A percentile compares a stretch with the other conserved stretches of the same genome.
These are phyloP conservation scores for Orbilia blumenaviensis DNA, from an alignment of 2,329 filamentous ascomycete species.

Conservation along the genomic window DNA sequence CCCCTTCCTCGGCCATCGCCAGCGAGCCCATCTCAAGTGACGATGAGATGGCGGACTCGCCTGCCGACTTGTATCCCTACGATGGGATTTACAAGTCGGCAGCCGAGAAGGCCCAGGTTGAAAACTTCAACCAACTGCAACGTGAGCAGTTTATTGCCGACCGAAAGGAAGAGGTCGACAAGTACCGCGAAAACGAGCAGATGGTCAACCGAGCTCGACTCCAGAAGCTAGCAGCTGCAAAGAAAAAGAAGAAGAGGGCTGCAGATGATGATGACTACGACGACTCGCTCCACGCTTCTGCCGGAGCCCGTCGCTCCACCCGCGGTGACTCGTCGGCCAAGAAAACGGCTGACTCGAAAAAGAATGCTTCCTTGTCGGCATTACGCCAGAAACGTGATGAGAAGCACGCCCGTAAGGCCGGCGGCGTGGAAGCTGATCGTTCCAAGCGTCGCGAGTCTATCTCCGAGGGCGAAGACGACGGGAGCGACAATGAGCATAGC, in stretches of 20 bases:
- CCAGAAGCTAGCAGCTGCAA: slow-evolving; percentile 69
- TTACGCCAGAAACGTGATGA: slow-evolving; percentile 56
- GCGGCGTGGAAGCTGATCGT: slow-evolving; percentile 50
- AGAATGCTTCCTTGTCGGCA: slow-evolving; percentile 56
- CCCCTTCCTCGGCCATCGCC: slow-evolving; percentile 22
- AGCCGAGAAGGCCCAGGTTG: slow-evolving; percentile 79
- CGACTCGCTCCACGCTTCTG: slow-evolving; percentile 46
- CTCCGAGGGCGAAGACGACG: slow-evolving; percentile 51
- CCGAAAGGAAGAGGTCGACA: slow-evolving; percentile 82
- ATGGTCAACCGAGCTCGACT: slow-evolving; percentile 78
- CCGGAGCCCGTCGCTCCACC: slow-evolving; percentile 53
- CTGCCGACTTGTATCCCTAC: slow-evolving; percentile 77
- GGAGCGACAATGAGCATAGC: slow-evolving; percentile 55
- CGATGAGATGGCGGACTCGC: slow-evolving; percentile 23
- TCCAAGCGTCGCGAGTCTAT: slow-evolving; percentile 53
- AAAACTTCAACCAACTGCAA: slow-evolving; percentile 87
- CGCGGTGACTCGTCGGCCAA: slow-evolving; percentile 56
- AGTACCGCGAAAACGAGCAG: slow-evolving; percentile 77
- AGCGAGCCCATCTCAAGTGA: slow-evolving; percentile 45
- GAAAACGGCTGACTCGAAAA: slow-evolving; percentile 56
- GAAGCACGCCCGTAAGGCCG: slow-evolving; percentile 55
- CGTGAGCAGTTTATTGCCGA: slow-evolving; percentile 90
- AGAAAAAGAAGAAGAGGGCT: slow-evolving; percentile 66
- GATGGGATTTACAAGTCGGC: slow-evolving; percentile 84
- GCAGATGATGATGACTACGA: slow-evolving; percentile 41